Percentiles rank a stretch among this genome's conserved stretches.
Evolutionary conservation across 2,329 filamentous ascomycete species (phyloP).

Genomic region (Pseudogymnoascus sp.): DNA sequence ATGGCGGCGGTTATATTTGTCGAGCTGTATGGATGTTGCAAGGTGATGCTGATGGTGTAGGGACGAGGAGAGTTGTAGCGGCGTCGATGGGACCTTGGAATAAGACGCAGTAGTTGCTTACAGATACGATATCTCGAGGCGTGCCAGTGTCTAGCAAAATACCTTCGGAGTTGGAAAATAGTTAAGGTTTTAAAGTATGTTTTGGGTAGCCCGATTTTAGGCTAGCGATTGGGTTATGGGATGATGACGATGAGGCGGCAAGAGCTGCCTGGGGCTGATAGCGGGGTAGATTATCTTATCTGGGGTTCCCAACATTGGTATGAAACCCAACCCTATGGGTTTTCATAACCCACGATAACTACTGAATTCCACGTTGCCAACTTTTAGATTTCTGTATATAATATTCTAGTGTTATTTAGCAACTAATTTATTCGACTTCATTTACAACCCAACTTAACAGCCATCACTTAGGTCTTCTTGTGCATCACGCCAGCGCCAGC

Average conservation of each 20-base stretch:
- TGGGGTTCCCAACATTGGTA: not conserved
- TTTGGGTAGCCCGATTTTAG: not conserved
- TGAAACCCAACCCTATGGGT: not conserved
- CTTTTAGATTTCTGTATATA: not conserved
- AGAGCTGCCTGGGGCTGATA: conserved; percentile 10
- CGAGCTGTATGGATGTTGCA: not conserved
- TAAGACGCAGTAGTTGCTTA: not conserved
- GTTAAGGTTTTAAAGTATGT: not conserved
- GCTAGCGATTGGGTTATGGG: not conserved
- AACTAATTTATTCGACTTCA: not conserved
- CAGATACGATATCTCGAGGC: not conserved
- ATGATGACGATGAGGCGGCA: conserved; percentile 6
- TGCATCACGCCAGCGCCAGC: not conserved
- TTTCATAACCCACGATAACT: not conserved
- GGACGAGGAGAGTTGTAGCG: not conserved
- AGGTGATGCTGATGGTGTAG: not conserved
- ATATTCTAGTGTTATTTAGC: not conserved
- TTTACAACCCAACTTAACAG: not conserved
- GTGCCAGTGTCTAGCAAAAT: not conserved
- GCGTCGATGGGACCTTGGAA: not conserved
- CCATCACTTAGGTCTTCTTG: not conserved
- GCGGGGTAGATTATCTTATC: conserved; percentile 9
- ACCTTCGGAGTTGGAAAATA: not conserved
- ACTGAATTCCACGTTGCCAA: not conserved
- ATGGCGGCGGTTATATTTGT: conserved; percentile 15